Base-by-base conservation (phyloP, 2,329 filamentous ascomycete species). In the Sporothrix mexicana region DNA sequence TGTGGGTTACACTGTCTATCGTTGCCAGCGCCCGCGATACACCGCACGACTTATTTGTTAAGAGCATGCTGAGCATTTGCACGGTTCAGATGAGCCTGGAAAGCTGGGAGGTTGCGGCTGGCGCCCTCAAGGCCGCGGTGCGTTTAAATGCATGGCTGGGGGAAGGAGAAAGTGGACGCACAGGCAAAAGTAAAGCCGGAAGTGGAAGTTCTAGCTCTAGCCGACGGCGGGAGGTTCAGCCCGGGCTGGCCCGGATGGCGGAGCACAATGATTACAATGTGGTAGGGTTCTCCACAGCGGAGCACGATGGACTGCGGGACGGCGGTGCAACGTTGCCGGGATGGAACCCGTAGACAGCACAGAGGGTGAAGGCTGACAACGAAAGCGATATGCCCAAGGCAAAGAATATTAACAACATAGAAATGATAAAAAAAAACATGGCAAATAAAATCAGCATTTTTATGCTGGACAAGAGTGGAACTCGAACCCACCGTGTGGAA, bases 21-120 rank as follows among this genome's bases (percentile, higher is more conserved):
- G 79, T 82, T 17, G 49, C 73, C 5, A 73, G 80, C 49, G 82
- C 82, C 57, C 80, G 83, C 61, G 76, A 78, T 3, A 80, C 80
- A 13, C 79, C 82, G 1, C 82, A 83, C 36, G 83, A 82, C 36
- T 80, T 84, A 17, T 85, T 85, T 70, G 80, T 85, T 74, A 85
- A 84, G 80, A 84, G 82, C 49, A 78, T 85, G 73, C 79, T 85
- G 41, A 81, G 83, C 15, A 79, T 82, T 9, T 82, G 81, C 4
- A 79, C 84, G 55, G 81, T 85, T 74, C 84, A 85, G 70, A 81
- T 85, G 71, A 83, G 81, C 0, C 79, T 86, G 45, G 85, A 86
- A 66, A 84, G 85, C 74, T 87, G 85, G 85, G 82, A 84, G 64
- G 79, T 86, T 12, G 80, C 80, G 0, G 78, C 79, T 3, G 80